These are phyloP conservation scores for Linderina pennispora DNA, from an alignment of 192 early-diverging fungal genomes.

Conservation along the genomic window DNA sequence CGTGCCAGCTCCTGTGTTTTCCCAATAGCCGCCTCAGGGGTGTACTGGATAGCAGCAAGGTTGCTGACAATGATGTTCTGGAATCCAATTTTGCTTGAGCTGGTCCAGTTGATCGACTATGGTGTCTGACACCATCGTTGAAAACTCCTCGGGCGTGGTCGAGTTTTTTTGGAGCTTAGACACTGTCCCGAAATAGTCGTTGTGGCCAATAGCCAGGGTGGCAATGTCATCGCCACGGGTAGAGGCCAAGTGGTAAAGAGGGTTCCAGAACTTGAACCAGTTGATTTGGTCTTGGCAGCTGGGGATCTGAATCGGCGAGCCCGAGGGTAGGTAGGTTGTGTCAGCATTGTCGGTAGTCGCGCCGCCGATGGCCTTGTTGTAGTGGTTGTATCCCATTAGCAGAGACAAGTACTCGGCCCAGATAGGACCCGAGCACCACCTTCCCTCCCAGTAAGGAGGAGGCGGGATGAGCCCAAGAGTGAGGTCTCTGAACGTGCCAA, in stretches of 20 bases:
- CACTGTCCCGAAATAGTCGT: constrained; percentile 22
- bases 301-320: constrained; percentile 17
- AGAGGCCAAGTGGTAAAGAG: constrained; percentile 5
- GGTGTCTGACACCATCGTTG: constrained; percentile 6
- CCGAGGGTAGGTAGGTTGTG: constrained; percentile 4
- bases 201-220: constrained; percentile 20
- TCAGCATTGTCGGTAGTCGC: constrained; percentile 16
- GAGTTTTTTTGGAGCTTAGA: not conserved
- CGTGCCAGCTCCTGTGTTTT: constrained; percentile 1
- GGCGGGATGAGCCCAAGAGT: constrained; percentile 20
- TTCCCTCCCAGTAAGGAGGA: constrained; percentile 25
- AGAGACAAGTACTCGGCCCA: constrained; percentile 29
- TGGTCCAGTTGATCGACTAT: constrained; percentile 21
- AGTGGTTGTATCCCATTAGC: constrained; percentile 11
- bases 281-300: constrained; percentile 32
- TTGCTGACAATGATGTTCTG: constrained; percentile 24
- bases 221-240: constrained; percentile 16
- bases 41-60: constrained; percentile 29
- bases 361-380: constrained; percentile 32
- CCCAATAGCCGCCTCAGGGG: constrained; percentile 5
- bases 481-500: constrained; percentile 23
- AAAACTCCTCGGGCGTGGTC: constrained; percentile 6
- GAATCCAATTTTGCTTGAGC: constrained; percentile 19
- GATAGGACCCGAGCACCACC: constrained; percentile 22
- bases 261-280: constrained; percentile 20